Percentiles rank a stretch among this genome's conserved stretches.
Evolutionary conservation across 768 basidiomycete genomes (phyloP).

Genomic region (Botryobasidium botryosum): DNA sequence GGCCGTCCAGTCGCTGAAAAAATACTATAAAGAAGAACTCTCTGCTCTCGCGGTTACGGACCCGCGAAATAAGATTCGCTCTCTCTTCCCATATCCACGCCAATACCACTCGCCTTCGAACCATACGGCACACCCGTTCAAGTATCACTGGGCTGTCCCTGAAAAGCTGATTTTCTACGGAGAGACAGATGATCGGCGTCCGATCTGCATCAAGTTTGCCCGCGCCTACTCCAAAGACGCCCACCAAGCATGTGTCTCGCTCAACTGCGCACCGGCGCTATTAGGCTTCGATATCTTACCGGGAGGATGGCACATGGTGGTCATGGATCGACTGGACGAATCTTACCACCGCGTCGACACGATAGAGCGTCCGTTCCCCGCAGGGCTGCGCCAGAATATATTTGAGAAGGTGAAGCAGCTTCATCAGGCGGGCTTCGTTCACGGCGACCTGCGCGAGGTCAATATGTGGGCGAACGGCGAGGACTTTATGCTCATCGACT

Average conservation of each 20-base stretch:
- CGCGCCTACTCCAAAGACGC: conserved; percentile 15
- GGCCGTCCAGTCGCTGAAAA: conserved; percentile 14
- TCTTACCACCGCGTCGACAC: conserved; percentile 6
- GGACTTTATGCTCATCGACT: conserved; percentile 1
- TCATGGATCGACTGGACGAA: conserved; percentile 20
- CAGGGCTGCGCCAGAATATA: conserved; percentile 4
- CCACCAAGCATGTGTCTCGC: conserved; percentile 15
- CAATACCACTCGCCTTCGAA: no score
- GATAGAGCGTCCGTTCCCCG: no score
- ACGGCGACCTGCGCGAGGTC: conserved; percentile 19
- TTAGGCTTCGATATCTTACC: conserved; percentile 16
- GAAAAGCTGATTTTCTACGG: conserved; percentile 17
- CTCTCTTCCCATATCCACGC: no score
- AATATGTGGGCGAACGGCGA: conserved; percentile 13
- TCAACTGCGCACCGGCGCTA: conserved; percentile 18
- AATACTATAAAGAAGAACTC: conserved; percentile 17
- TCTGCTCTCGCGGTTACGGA: no score
- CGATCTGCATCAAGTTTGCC: conserved; percentile 20
- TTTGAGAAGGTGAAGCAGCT: conserved; percentile 7
- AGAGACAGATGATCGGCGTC: conserved; percentile 3
- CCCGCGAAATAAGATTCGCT: no score
- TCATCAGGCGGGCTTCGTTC: conserved; percentile 18
- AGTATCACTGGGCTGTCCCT: no score
- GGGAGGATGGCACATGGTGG: conserved; percentile 21
- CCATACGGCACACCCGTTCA: no score